These are phyloP conservation scores for Neonectria ditissima DNA, from an alignment of 2,329 filamentous ascomycete species.

Conservation along the genomic window DNA sequence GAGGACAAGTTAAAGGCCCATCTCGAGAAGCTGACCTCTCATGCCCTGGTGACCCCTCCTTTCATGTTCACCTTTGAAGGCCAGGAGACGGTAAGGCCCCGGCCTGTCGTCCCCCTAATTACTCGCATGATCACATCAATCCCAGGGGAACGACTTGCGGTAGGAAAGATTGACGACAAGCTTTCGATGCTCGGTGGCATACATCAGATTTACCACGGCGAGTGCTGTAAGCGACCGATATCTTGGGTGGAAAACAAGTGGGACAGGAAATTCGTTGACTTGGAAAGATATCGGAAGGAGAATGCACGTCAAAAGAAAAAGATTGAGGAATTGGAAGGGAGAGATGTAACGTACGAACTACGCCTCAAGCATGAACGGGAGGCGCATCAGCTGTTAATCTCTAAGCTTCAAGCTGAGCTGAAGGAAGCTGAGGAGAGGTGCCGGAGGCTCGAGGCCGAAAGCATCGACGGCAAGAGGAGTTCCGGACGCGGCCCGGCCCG, in stretches of 20 bases:
- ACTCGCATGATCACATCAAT: constrained; percentile 50
- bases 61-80: constrained; percentile 53
- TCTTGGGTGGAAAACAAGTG: constrained; percentile 52
- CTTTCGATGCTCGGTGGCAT: constrained; percentile 60
- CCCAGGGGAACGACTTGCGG: constrained; percentile 49
- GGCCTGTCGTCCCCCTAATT: constrained; percentile 54
- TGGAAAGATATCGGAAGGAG: constrained; percentile 48
- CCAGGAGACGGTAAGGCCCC: constrained; percentile 54
- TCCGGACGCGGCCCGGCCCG: constrained; percentile 30
- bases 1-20: constrained; percentile 52
- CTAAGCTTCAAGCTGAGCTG: constrained; percentile 50
- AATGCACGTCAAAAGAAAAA: constrained; percentile 50
- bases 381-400: constrained; percentile 48
- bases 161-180: constrained; percentile 54
- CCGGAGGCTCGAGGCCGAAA: constrained; percentile 46
- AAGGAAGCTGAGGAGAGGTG: constrained; percentile 51
- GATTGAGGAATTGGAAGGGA: constrained; percentile 52
- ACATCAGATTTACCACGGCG: constrained; percentile 60
- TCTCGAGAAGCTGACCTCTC: constrained; percentile 48
- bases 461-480: constrained; percentile 37
- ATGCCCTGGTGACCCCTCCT: constrained; percentile 50
- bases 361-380: constrained; percentile 53
- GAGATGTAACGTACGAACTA: constrained; percentile 54
- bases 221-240: constrained; percentile 57
- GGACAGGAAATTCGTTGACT: constrained; percentile 50